Evolutionary conservation across 805 yeast species (phyloP).

Genomic region (Clavispora vitiphila): DNA sequence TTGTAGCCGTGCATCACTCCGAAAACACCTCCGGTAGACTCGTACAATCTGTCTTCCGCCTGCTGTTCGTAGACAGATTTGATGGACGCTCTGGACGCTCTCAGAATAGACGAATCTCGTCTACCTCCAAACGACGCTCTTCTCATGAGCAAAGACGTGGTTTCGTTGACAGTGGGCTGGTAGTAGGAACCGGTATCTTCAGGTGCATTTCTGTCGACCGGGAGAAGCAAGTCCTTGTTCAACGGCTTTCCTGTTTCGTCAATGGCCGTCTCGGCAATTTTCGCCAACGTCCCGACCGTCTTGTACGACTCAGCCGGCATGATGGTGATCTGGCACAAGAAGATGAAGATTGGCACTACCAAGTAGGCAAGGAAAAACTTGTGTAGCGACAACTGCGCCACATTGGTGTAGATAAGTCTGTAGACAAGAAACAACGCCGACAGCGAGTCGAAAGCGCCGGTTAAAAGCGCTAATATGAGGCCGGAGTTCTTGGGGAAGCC

Average conservation of each 20-base stretch:
- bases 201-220: conserved; percentile 31
- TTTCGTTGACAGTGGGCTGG: conserved; percentile 36
- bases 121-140: conserved; percentile 24
- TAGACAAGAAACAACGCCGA: conserved; percentile 81
- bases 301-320: conserved; percentile 81
- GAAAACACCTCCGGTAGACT: conserved; percentile 51
- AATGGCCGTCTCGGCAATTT: conserved; percentile 65
- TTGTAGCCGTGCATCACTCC: conserved; percentile 71
- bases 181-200: conserved; percentile 12
- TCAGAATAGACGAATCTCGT: conserved; percentile 32
- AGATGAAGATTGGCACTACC: conserved; percentile 72
- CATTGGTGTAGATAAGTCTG: conserved; percentile 54
- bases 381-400: conserved; percentile 39
- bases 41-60: conserved; percentile 51
- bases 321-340: conserved; percentile 64
- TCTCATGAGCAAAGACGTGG: conserved; percentile 35
- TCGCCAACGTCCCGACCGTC: conserved; percentile 62
- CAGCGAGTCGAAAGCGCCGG: conserved; percentile 93
- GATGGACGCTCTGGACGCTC: conserved; percentile 33
- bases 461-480: conserved; percentile 68
- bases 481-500: conserved; percentile 82
- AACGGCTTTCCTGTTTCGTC: conserved; percentile 64
- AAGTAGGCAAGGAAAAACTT: conserved; percentile 65
- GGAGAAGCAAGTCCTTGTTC: conserved; percentile 39
- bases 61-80: conserved; percentile 64